A percentile compares a stretch with the other conserved stretches of the same genome.
Evolutionary conservation across 306 rosid species (phyloP).

Genomic region (Albizia julibrissin): DNA sequence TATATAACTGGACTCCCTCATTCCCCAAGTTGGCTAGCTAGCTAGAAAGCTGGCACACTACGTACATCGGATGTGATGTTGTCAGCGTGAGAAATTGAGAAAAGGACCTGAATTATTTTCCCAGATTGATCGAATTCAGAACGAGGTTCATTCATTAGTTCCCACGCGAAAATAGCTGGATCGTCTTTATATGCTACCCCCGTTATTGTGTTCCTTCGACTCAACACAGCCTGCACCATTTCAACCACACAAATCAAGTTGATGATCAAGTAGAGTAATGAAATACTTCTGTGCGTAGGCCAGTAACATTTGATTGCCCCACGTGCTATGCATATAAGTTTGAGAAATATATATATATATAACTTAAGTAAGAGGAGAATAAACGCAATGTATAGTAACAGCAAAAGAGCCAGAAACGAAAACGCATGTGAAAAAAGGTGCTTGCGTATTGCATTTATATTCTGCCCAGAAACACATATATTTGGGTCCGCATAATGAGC

Average conservation of each 20-base stretch:
- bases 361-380: background rate
- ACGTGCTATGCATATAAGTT: background rate
- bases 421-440: background rate
- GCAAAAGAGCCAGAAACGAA: background rate
- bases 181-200: conserved; percentile 42
- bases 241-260: background rate
- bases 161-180: conserved; percentile 47
- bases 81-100: background rate
- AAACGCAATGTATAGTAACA: background rate
- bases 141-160: conserved; percentile 52
- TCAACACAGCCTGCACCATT: conserved; percentile 43
- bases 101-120: conserved; percentile 40
- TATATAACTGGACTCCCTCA: background rate
- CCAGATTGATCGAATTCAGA: conserved; percentile 29
- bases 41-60: background rate
- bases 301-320: background rate
- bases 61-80: too few relatives aligned
- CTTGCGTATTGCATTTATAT: background rate
- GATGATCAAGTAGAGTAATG: background rate
- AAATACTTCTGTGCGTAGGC: background rate
- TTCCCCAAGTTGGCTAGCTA: background rate
- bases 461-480: background rate
- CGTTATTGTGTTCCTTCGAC: conserved; percentile 41
- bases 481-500: too few relatives aligned
- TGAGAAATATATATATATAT: background rate